These are phyloP conservation scores for Lasiodiplodia theobromae DNA, from an alignment of 2,329 filamentous ascomycete species.

Conservation along the genomic window DNA sequence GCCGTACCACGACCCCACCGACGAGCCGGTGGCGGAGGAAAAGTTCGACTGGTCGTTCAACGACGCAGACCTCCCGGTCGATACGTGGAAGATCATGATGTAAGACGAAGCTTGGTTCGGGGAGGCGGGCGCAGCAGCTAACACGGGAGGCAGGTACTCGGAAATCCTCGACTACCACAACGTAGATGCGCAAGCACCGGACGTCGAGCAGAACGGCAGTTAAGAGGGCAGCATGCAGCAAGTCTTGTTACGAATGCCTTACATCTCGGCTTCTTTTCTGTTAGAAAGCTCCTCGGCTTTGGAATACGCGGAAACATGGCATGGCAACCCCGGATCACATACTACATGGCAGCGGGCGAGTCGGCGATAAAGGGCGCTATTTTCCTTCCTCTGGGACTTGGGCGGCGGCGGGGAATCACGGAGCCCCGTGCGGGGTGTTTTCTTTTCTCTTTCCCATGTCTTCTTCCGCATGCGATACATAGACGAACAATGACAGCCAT, in stretches of 20 bases:
- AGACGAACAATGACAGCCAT: conserved; percentile 19
- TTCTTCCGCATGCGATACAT: conserved; percentile 19
- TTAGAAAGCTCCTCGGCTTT: conserved; percentile 26
- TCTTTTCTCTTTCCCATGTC: conserved; percentile 25
- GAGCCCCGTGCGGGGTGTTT: conserved; percentile 5
- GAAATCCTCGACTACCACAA: conserved; percentile 99
- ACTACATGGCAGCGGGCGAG: conserved; percentile 22
- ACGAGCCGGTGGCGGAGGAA: conserved; percentile 93
- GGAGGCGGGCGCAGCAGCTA: not conserved
- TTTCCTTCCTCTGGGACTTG: conserved; percentile 16
- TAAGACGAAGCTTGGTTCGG: conserved; percentile 52
- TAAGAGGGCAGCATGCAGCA: conserved; percentile 2
- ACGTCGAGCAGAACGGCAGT: conserved; percentile 36
- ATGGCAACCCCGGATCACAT: conserved; percentile 16
- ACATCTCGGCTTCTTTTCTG: conserved; percentile 15
- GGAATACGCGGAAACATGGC: conserved; percentile 1
- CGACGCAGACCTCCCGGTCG: conserved; percentile 93
- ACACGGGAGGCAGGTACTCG: conserved; percentile 75
- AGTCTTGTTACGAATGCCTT: not conserved
- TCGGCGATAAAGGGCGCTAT: conserved; percentile 24
- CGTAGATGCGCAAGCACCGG: conserved; percentile 64
- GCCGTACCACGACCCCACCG: conserved; percentile 95
- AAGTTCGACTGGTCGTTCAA: conserved; percentile 99
- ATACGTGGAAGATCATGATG: conserved; percentile 99
- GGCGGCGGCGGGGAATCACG: conserved; percentile 1